Conservation (phyloP, 805 yeast species). For the Myxozyma geophila region DNA sequence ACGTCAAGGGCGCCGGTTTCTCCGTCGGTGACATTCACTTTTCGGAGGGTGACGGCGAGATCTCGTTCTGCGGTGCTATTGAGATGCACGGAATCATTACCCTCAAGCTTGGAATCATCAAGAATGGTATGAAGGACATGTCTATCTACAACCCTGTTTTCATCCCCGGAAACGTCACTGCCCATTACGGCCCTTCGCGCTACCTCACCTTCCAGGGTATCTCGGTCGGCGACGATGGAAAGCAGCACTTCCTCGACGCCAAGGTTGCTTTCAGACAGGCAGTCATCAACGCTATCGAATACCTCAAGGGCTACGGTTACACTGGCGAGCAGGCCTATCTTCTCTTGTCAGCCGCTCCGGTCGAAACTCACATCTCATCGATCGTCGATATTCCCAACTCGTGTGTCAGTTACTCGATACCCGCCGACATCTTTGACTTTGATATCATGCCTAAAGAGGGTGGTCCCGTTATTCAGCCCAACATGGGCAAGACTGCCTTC, state of each 20-base stretch:
- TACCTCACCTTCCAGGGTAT: conserved; percentile 59
- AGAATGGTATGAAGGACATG: conserved; percentile 51
- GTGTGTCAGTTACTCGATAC: conserved; percentile 56
- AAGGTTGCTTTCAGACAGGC: conserved; percentile 59
- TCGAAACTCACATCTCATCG: conserved; percentile 58
- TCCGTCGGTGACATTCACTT: conserved; percentile 58
- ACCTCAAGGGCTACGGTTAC: conserved; percentile 55
- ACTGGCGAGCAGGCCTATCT: conserved; percentile 57
- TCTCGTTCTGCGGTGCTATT: conserved; percentile 59
- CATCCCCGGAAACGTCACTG: conserved; percentile 55
- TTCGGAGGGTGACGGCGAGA: conserved; percentile 62
- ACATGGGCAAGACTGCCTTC: conserved; percentile 34
- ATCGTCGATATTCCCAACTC: conserved; percentile 59
- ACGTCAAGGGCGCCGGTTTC: conserved; percentile 54
- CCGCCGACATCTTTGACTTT: conserved; percentile 58
- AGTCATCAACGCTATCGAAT: conserved; percentile 55
- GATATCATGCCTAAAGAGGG: conserved; percentile 44
- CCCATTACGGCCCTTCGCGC: conserved; percentile 55
- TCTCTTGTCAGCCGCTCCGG: conserved; percentile 54
- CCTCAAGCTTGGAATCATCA: conserved; percentile 49
- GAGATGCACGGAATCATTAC: conserved; percentile 58
- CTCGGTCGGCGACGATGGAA: conserved; percentile 55
- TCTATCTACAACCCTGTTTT: conserved; percentile 54
- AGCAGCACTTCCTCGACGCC: conserved; percentile 53
- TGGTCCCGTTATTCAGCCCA: conserved; percentile 28